Conservation (phyloP, 1,284 basidiomycete genomes). For the Ganoderma resinaceum region DNA sequence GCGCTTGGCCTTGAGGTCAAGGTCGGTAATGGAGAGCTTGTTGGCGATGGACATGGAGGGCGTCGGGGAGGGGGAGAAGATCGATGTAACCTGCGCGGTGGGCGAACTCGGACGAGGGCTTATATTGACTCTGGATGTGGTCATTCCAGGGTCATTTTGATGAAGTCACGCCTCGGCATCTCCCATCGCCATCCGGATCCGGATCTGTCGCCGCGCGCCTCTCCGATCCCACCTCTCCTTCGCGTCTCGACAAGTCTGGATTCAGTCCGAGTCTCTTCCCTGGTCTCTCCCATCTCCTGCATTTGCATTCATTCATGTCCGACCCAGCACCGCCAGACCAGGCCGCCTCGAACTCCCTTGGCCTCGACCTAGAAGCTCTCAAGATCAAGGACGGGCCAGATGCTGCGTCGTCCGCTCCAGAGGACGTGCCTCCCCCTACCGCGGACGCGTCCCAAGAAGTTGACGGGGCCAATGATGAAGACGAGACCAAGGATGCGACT, state of each 20-base stretch:
- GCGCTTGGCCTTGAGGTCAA: constrained; percentile 89
- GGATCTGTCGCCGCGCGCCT: constrained; percentile 17
- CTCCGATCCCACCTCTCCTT: constrained; percentile 11
- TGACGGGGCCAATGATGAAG: constrained; percentile 11
- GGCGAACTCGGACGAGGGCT: constrained; percentile 19
- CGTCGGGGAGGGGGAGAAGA: constrained; percentile 10
- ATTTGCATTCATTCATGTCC: constrained; percentile 28
- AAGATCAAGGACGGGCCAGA: constrained; percentile 40
- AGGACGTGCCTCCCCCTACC: constrained; percentile 16
- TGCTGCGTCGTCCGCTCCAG: constrained; percentile 12
- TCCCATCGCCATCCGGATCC: constrained; percentile 16
- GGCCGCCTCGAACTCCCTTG: constrained; percentile 62
- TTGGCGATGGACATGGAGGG: constrained; percentile 91
- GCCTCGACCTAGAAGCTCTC: constrained; percentile 65
- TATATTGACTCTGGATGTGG: constrained; percentile 28
- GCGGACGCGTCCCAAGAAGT: constrained; percentile 16
- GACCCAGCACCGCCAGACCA: constrained; percentile 32
- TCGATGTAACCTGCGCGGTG: constrained; percentile 25
- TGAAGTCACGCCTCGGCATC: constrained; percentile 34
- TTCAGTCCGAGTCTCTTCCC: constrained; percentile 20
- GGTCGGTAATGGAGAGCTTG: constrained; percentile 93
- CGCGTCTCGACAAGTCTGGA: constrained; percentile 31
- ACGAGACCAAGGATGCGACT: constrained; percentile 17
- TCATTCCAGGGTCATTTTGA: constrained; percentile 17
- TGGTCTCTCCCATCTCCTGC: constrained; percentile 9